Evolutionary conservation across 2,329 filamentous ascomycete species (phyloP), one percentile per base, ranked within the genome.

Genomic region (Massarina eburnea): DNA sequence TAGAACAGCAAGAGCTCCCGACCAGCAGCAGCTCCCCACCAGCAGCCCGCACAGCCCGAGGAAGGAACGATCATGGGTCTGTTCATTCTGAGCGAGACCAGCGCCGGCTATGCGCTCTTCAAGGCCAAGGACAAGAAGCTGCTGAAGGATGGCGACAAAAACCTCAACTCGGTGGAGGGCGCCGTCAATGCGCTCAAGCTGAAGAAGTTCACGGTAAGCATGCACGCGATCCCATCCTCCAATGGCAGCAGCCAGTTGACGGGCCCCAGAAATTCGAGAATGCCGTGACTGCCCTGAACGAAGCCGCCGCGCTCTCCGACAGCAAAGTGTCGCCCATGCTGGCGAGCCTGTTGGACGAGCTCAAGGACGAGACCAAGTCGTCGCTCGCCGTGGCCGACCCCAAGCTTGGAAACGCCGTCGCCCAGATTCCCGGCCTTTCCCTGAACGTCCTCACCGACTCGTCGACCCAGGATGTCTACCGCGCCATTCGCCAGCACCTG

Each of bases 41-140:
- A 37, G 14, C 38, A 32, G 15, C 33, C 43, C 21, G 26, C 22
- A 24, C 21, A 36, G 33, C 33, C 42, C 35, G 30, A 39, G 44
- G 35, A 37, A 51, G 24, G 37, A 27, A 45, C 49, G 42, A 46
- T 47, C 41, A 77, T 77, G 74, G 72, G 71, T 38, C 71, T 76
- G 30, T 68, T 68, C 46, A 65, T 70, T 44, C 56, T 70, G 38
- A 59, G 57, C 51, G 66, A 70, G 54, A 68, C 66, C 38, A 89
- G 89, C 75, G 91, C 91, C 62, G 95, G 94, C 72, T 97, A 97
- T 79, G 94, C 91, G 74, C 84, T 99, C 72, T 91, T 99, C 79
- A 97, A 99, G 81, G 88, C 92, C 63, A 90, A 91, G 73, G 92
- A 97, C 82, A 97, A 96, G 84, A 97, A 97, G 80, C 82, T 97